Evolutionary conservation across 176 grass and related monocot genomes (phyloP).

Genomic region (Dendrocalamus sinicus): DNA sequence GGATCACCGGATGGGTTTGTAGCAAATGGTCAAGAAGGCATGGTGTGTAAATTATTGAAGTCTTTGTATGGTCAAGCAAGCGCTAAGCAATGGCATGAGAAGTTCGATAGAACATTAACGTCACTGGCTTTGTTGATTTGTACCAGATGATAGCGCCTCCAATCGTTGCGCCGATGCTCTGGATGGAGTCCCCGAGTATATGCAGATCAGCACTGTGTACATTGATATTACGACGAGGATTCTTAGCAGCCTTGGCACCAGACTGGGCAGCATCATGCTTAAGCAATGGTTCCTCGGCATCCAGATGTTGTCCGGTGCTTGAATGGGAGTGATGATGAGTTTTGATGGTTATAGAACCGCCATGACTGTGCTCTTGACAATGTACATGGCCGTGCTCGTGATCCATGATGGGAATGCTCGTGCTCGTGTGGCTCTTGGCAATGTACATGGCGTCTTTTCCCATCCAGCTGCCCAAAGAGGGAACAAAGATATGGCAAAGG

Average conservation of each 20-base stretch:
- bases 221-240: constrained; percentile 75
- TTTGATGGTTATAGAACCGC: constrained; percentile 47
- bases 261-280: constrained; percentile 48
- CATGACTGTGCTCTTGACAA: constrained; percentile 48
- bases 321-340: constrained; percentile 60
- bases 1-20: no score
- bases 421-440: no score
- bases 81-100: no score
- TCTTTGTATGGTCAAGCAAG: no score
- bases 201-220: constrained; percentile 95
- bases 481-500: constrained; percentile 94
- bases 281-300: constrained; percentile 64
- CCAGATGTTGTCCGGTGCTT: constrained; percentile 37
- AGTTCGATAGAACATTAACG: no score
- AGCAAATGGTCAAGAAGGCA: no score
- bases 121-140: no score
- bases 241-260: constrained; percentile 49
- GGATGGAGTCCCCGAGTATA: constrained; percentile 83
- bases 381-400: constrained; percentile 55
- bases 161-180: constrained; percentile 89
- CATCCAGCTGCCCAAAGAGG: constrained; percentile 69
- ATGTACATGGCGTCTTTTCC: no score
- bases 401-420: constrained; percentile 41
- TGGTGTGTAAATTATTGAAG: no score
- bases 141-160: constrained; percentile 95